Evolutionary conservation across 2,329 filamentous ascomycete species (phyloP), one percentile per base, ranked within the genome.

Genomic region (Fusarium citri): DNA sequence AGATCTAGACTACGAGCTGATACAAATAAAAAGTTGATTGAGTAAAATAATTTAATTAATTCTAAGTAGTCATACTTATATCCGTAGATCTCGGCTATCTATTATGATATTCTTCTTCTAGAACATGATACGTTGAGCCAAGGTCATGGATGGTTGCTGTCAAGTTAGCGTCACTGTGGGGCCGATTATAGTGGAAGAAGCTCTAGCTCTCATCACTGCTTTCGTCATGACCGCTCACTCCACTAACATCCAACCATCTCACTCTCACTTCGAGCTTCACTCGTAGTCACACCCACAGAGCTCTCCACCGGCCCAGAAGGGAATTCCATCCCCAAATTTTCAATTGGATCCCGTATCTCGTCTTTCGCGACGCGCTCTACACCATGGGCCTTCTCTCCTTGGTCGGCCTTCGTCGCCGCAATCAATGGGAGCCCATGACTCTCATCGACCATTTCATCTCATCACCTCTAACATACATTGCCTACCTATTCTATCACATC

Each of bases 381-480:
- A 53, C 12, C 47, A 87, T 86, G 85, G 81, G 80, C 47, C 70
- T 87, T 55, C 79, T 87, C 61, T 72, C 75, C 31, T 76, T 72
- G 55, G 75, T 87, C 62, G 82, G 83, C 77, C 81, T 88, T 45
- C 83, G 84, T 63, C 85, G 86, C 62, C 74, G 77, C 49, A 79
- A 79, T 66, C 63, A 78, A 59, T 88, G 85, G 85, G 83, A 86
- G 57, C 81, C 79, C 12, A 83, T 81, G 42, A 88, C 84, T 46
- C 74, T 88, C 30, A 81, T 91, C 53, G 89, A 92, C 78, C 86
- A 88, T 69, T 76, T 94, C 40, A 81, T 94, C 63, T 81, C 85
- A 48, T 93, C 92, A 11, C 93, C 93, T 8, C 80, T 95, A 11
- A 87, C 88, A 64, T 86, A 87, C 46, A 72, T 92, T 58, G 83